Evolutionary conservation across 108 stramenopile species (phyloP).

Genomic region (Cyclotella cryptica): DNA sequence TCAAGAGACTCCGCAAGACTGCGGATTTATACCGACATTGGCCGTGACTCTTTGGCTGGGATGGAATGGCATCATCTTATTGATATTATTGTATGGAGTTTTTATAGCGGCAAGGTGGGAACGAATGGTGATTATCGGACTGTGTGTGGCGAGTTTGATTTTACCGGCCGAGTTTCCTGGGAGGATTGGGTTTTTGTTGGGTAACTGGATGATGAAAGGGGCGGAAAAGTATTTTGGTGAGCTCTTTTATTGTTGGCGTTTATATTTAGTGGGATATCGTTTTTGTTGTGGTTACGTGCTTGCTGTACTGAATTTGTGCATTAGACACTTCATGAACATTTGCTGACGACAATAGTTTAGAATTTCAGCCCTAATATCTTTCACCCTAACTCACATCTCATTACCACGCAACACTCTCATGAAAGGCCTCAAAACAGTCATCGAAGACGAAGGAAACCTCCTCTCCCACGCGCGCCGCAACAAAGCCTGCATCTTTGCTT

Average conservation of each 20-base stretch:
- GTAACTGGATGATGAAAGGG: constrained; percentile 55
- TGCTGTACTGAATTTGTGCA: neutral
- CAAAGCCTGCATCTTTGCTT: constrained; percentile 57
- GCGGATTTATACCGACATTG: constrained; percentile 36
- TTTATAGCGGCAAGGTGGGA: constrained; percentile 35
- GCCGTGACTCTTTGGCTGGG: constrained; percentile 52
- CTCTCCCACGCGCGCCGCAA: constrained; percentile 30
- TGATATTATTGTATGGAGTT: constrained; percentile 30
- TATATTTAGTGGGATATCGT: neutral
- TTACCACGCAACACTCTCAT: neutral
- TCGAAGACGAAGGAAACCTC: constrained; percentile 61
- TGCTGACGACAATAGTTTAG: no score
- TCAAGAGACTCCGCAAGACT: constrained; percentile 36
- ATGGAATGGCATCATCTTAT: constrained; percentile 45
- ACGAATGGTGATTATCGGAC: constrained; percentile 36
- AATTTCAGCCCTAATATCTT: no score
- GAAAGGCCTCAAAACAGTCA: constrained; percentile 52
- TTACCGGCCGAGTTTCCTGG: constrained; percentile 54
- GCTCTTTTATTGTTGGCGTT: neutral
- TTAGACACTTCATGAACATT: no score
- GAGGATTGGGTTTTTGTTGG: constrained; percentile 27
- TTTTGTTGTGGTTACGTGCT: neutral
- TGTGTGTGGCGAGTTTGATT: constrained; percentile 24
- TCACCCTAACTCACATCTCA: neutral
- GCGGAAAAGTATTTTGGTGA: constrained; percentile 62